Evolutionary conservation across 1,284 basidiomycete genomes (phyloP).

Genomic region (Microbotryum silenes-acaulis): DNA sequence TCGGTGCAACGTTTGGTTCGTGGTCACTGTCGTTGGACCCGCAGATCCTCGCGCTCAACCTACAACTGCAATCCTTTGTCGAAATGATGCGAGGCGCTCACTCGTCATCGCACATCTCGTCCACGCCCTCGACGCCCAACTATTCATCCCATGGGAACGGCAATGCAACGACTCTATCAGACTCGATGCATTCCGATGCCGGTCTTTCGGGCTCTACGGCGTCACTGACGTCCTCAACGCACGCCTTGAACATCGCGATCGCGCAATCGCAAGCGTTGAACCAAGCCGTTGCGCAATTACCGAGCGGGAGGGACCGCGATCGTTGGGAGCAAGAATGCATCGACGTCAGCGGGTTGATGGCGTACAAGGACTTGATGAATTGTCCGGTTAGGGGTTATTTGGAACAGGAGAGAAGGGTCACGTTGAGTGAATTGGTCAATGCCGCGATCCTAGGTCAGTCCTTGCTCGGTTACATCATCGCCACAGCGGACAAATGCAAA

Average conservation of each 20-base stretch:
- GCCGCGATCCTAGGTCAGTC: constrained; percentile 67
- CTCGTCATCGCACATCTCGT: constrained; percentile 41
- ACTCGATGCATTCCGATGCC: constrained; percentile 16
- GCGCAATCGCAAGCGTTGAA: constrained; percentile 51
- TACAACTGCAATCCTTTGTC: constrained; percentile 73
- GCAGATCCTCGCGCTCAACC: constrained; percentile 64
- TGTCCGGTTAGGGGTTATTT: constrained; percentile 63
- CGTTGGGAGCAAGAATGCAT: constrained; percentile 60
- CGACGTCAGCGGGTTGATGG: constrained; percentile 64
- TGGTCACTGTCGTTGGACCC: constrained; percentile 49
- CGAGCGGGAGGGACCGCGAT: constrained; percentile 49
- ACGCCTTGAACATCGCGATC: constrained; percentile 32
- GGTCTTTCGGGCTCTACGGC: constrained; percentile 26
- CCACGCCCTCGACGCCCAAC: constrained; percentile 25
- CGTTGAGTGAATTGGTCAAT: constrained; percentile 76
- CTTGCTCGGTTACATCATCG: constrained; percentile 11
- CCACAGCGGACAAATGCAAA: too few species aligned
- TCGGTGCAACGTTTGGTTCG: constrained; percentile 18
- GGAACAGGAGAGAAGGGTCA: constrained; percentile 60
- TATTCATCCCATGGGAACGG: constrained; percentile 6
- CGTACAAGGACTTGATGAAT: constrained; percentile 63
- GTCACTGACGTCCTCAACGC: constrained; percentile 26
- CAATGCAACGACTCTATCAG: not conserved
- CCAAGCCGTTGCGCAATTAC: constrained; percentile 50
- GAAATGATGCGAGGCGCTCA: constrained; percentile 68